phyloP scores from a whole-genome alignment of 2,329 filamentous ascomycete species.

The Metarhizium rileyi region DNA sequence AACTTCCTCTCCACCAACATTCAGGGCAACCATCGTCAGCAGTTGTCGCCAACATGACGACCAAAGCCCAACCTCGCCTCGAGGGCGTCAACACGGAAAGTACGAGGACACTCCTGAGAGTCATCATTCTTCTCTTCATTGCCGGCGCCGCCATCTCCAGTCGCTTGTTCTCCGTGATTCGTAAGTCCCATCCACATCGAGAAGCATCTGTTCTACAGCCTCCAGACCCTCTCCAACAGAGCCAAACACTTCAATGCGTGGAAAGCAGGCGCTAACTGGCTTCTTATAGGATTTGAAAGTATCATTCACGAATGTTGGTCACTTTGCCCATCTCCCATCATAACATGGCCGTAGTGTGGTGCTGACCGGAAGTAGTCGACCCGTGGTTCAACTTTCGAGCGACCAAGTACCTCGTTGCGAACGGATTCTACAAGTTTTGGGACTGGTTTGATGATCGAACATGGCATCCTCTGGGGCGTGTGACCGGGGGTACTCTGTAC shows the following conservation, averaged over 20 bases:
- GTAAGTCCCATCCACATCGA: constrained; percentile 43
- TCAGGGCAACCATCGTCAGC: constrained; percentile 20
- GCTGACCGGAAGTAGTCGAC: constrained; percentile 58
- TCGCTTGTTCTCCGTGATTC: constrained; percentile 95
- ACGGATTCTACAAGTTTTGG: constrained; percentile 99
- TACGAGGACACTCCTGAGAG: constrained; percentile 73
- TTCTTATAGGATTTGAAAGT: constrained; percentile 73
- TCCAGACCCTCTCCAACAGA: not conserved
- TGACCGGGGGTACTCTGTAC: constrained; percentile 97
- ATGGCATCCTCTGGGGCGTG: constrained; percentile 97
- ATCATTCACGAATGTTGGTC: constrained; percentile 98
- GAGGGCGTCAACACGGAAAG: constrained; percentile 73
- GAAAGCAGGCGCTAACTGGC: constrained; percentile 20
- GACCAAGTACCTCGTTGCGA: constrained; percentile 90
- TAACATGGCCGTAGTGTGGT: constrained; percentile 5
- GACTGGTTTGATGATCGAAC: constrained; percentile 99
- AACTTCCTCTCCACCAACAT: constrained; percentile 27
- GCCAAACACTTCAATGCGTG: not conserved
- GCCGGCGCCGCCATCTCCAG: constrained; percentile 85
- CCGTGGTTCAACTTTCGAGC: constrained; percentile 99
- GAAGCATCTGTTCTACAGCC: not conserved
- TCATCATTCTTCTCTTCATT: constrained; percentile 85
- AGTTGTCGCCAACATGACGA: constrained; percentile 34
- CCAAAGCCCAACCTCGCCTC: constrained; percentile 42
- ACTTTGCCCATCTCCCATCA: not conserved